Conservation (phyloP, 148 eudicot genomes). For the Rhododendron williamsianum region DNA sequence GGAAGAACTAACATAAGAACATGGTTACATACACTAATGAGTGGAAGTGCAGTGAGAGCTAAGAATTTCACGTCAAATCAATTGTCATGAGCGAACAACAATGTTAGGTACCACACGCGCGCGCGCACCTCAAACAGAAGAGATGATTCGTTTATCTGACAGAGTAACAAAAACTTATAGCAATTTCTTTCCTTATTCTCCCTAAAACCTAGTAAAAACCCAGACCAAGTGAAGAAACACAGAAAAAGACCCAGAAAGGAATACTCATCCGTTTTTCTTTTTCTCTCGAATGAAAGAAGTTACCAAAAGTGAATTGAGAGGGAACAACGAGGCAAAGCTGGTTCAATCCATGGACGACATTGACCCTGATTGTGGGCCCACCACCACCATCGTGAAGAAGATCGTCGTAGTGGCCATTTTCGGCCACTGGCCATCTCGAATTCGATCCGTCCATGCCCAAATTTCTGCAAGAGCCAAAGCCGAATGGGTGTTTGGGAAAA, state of each 20-base stretch:
- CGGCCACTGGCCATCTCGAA: slow-evolving; percentile 1
- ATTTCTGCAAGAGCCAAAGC: background rate
- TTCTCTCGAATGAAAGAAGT: background rate
- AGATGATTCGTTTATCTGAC: background rate
- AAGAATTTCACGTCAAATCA: background rate
- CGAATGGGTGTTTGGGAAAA: background rate
- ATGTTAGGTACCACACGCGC: background rate
- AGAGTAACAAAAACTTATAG: background rate
- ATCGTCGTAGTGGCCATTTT: background rate
- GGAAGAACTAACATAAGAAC: background rate
- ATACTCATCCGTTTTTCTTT: background rate
- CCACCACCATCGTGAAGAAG: background rate
- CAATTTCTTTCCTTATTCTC: background rate
- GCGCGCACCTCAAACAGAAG: background rate
- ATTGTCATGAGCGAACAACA: background rate
- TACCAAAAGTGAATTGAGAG: slow-evolving; percentile 61
- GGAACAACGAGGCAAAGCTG: slow-evolving; percentile 38
- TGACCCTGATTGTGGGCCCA: slow-evolving; percentile 23
- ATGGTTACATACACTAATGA: background rate
- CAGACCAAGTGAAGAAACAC: background rate
- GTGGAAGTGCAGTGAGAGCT: background rate
- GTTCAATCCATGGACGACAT: slow-evolving; percentile 51
- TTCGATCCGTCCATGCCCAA: slow-evolving; percentile 8
- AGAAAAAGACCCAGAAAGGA: background rate
- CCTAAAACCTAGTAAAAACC: background rate